These are phyloP conservation scores for Apiospora phragmitis DNA, from an alignment of 2,329 filamentous ascomycete genomes.

Conservation along the genomic window DNA sequence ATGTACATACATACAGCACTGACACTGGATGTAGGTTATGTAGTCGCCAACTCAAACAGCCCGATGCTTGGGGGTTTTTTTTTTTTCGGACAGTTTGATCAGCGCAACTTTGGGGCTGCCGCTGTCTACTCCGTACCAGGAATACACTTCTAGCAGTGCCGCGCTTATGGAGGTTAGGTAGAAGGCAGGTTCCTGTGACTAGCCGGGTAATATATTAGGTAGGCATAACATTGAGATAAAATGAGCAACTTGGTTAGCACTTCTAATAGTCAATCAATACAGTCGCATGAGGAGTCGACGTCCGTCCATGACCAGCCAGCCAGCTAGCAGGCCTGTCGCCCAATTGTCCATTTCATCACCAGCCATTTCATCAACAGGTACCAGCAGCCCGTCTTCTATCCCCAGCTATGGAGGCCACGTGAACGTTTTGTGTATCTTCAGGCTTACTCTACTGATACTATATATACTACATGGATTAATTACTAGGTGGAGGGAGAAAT, in stretches of 20 bases:
- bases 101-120: neutral
- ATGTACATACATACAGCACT: neutral
- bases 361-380: neutral
- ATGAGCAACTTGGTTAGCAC: neutral
- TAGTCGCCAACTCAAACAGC: neutral
- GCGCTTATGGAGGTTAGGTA: neutral
- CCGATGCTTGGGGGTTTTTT: neutral
- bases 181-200: neutral
- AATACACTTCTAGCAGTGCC: neutral
- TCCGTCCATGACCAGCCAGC: neutral
- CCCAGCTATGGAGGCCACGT: neutral
- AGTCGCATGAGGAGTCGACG: neutral
- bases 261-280: neutral
- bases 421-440: neutral
- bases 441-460: neutral
- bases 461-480: neutral
- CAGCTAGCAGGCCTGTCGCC: neutral
- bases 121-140: neutral
- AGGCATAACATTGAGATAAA: neutral
- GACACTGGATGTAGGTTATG: too few species aligned
- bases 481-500: conserved; percentile 1
- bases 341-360: neutral
- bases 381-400: neutral
- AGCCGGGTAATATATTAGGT: neutral
- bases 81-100: neutral